Base-by-base conservation (phyloP, 352 stramenopile genomes). In the Globisporangium iwayamae region DNA sequence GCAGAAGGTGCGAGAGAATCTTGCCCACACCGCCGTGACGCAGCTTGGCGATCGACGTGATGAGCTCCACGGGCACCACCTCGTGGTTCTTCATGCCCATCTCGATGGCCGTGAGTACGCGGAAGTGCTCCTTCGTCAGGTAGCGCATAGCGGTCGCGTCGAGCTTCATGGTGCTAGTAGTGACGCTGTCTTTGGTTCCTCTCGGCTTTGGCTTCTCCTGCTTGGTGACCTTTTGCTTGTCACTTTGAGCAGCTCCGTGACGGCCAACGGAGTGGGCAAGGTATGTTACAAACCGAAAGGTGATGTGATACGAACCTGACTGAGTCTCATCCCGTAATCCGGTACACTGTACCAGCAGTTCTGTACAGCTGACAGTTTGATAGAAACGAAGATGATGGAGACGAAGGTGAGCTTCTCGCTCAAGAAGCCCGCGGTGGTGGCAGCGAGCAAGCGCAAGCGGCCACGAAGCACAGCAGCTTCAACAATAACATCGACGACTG, bases 51-150 rank as follows among this genome's bases (percentile, higher is more conserved):
- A 99, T 98, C 65, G 83, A 97, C 34, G 88, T 75, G 77, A 99
- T 98, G 25, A 99, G 84, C 64, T 97, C 84, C 60, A 98, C 78
- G 4, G 98, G 98, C 46, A 99, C 98, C 39, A 99, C 78, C 56
- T 98, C 92, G 76, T 99, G 97, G 74, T 98, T 99, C 79, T 97
- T 98, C 97, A 99, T 99, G 60, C 97, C 96, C 81, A 98, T 97
- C 78, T 99, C 98, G 55, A 99, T 97, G 48, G 97, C 96, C 53
- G 96, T 98, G 45, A 99, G 89, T 62, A 99, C 97, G 51, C 98
- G 92, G 79, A 99, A 99, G 82, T 99, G 96, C 83, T 96, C 81
- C 76, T 93, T 94, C 25, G 87, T 96, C 70, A 98, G 83, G 73
- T 97, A 97, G 59, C 91, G 87, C 91, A 98, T 97, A 30, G 87